Evolutionary conservation across 2,329 filamentous ascomycete species (phyloP).

Genomic region (Phyllosticta citribraziliensis): DNA sequence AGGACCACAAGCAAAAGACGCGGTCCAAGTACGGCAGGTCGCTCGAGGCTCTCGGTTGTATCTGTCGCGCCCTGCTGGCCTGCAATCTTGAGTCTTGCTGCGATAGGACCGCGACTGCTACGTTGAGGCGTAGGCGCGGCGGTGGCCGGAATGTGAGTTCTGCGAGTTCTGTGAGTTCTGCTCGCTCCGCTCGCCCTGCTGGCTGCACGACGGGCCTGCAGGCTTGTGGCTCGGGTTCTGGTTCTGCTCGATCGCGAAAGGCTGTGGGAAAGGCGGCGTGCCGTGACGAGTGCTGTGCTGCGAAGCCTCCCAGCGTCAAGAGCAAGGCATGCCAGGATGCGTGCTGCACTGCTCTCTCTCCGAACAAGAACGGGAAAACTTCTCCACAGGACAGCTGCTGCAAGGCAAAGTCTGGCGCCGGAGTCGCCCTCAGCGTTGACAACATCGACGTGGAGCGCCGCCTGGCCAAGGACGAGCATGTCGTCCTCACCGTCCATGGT

Average conservation of each 20-base stretch:
- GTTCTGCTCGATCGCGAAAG: too few relatives aligned
- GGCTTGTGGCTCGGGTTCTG: too few relatives aligned
- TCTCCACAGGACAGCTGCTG: not conserved
- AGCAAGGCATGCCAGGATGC: not conserved
- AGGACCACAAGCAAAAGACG: conserved; percentile 3
- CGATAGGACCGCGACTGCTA: not conserved
- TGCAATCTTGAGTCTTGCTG: conserved; percentile 6
- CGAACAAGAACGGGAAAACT: not conserved
- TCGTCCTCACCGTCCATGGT: conserved; percentile 52
- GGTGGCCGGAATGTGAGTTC: not conserved
- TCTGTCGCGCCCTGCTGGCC: conserved; percentile 3
- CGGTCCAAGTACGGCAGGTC: conserved; percentile 1
- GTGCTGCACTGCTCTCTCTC: not conserved
- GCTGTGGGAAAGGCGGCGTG: not conserved
- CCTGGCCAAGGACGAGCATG: conserved; percentile 36
- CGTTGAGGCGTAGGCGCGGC: not conserved
- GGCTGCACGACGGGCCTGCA: not conserved
- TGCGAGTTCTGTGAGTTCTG: too few relatives aligned
- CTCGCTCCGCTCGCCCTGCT: not conserved
- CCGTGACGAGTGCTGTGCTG: not conserved
- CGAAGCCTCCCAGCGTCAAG: not conserved
- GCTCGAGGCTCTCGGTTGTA: conserved; percentile 7
- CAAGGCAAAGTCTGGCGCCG: not conserved
- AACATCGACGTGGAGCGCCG: conserved; percentile 19
- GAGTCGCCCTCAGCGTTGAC: not conserved